Evolutionary conservation across 148 eudicot species (phyloP), one percentile per base, ranked within the genome.

Genomic region (Cornus suecica): DNA sequence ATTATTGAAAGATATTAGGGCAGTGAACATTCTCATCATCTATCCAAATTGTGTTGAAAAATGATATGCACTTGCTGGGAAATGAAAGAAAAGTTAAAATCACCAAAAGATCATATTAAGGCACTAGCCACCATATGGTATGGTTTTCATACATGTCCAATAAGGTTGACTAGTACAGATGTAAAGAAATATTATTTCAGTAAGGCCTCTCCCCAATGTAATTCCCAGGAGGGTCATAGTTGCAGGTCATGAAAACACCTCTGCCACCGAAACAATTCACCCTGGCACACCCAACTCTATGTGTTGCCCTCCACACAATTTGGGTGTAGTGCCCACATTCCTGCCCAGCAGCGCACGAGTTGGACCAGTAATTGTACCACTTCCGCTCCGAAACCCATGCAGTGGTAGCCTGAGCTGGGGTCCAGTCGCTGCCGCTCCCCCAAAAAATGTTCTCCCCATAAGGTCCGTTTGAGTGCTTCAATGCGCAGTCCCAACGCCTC

Each of bases 271-370:
- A 73, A 80, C 98, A 94, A 48, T 54, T 79, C 18, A 89, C 97
- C 77, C 78, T 84, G 15, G 97, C 97, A 72, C 97, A 94, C 60
- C 98, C 98, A 77, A 94, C 29, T 65, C 89, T 85, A 67, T 25
- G 80, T 0, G 97, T 85, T 9, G 54, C 68, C 52, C 78, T 85
- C 97, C 98, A 94, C 65, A 94, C 93, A 74, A 90, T 85, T 75
- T 91, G 98, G 2, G 94, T 94, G 48, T 85, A 94, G 75, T 94
- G 98, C 11, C 93, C 98, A 78, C 97, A 94, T 37, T 88, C 87
- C 61, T 81, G 74, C 5, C 91, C 89, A 22, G 74, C 75, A 1
- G 73, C 68, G 41, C 95, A 92, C 0, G 95, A 84, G 73, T 92
- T 90, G 0, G 88, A 32, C 78, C 70, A 15, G 23, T 83, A 80